Evolutionary conservation across 139 green algal species (phyloP).

Genomic region (Chlamydomonas schloesseri): DNA sequence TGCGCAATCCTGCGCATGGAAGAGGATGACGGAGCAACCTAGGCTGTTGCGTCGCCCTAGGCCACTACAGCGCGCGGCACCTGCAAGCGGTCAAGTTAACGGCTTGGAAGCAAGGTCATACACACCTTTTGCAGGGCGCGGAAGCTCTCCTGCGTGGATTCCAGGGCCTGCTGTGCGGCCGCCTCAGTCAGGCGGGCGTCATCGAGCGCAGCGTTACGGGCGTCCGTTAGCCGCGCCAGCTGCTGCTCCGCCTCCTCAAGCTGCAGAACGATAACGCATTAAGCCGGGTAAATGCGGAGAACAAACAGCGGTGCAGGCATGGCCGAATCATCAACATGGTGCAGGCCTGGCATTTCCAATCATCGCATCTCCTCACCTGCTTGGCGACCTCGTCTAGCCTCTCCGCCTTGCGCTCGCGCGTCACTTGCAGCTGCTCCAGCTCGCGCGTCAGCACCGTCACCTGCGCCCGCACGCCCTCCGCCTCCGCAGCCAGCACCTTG

Average conservation of each 20-base stretch:
- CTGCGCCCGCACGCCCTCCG: slow-evolving; percentile 13
- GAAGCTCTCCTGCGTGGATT: slow-evolving; percentile 28
- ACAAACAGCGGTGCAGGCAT: no score
- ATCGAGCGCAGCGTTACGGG: slow-evolving; percentile 6
- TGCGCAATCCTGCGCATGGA: slow-evolving; percentile 8
- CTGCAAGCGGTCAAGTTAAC: no score
- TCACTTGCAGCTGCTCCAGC: slow-evolving; percentile 6
- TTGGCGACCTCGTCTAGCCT: not conserved
- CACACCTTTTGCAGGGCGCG: not conserved
- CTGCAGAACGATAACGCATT: not conserved
- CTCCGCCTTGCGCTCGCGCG: slow-evolving; percentile 4
- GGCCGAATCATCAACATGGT: no score
- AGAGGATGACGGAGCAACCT: not conserved
- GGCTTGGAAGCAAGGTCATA: not conserved
- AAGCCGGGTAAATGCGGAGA: no score
- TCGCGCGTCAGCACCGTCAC: not conserved
- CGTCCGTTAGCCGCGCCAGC: slow-evolving; percentile 6
- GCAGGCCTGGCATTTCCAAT: no score
- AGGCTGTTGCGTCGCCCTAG: not conserved
- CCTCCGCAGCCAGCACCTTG: not conserved
- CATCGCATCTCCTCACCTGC: not conserved
- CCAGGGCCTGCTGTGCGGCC: slow-evolving; percentile 10
- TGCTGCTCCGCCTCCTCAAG: slow-evolving; percentile 16
- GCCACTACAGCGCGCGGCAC: no score
- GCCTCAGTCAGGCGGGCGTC: slow-evolving; percentile 32